A percentile compares a stretch with the other conserved stretches of the same genome.
Evolutionary conservation across 306 rosid species (phyloP).

Genomic region (Medicago lupulina): DNA sequence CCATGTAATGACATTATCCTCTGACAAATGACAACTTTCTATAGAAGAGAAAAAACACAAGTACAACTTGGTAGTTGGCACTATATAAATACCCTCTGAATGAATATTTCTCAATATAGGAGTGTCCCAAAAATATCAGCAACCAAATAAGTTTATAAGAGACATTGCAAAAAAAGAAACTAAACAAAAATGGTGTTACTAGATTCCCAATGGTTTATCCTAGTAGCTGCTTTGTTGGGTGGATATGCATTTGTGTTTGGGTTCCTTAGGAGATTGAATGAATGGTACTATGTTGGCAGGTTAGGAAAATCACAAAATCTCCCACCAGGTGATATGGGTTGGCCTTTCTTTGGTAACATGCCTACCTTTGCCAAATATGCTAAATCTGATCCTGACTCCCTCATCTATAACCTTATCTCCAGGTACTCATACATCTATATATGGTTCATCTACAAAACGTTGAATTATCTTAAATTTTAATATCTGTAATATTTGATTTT

Average conservation of each 20-base stretch:
- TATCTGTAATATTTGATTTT: not conserved
- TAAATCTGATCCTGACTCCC: conserved; percentile 56
- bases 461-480: not conserved
- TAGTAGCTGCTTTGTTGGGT: conserved; percentile 39
- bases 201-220: conserved; percentile 34
- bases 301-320: conserved; percentile 9
- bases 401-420: conserved; percentile 43
- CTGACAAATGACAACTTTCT: too few relatives aligned
- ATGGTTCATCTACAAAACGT: too few relatives aligned
- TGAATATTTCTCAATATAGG: not conserved
- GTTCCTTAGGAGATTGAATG: conserved; percentile 54
- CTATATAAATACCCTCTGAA: not conserved
- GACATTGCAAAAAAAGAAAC: not conserved
- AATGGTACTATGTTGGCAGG: conserved; percentile 54
- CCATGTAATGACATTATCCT: too few relatives aligned
- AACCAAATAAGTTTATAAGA: not conserved
- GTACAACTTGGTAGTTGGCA: not conserved
- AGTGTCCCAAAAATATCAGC: not conserved
- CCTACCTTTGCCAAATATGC: conserved; percentile 43
- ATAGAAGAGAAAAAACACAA: too few relatives aligned
- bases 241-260: conserved; percentile 53
- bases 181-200: conserved; percentile 35
- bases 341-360: conserved; percentile 55
- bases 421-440: conserved; percentile 18
- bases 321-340: conserved; percentile 56